Conservation (phyloP, 2,329 filamentous ascomycete species). For the Setomelanomma holmii region DNA sequence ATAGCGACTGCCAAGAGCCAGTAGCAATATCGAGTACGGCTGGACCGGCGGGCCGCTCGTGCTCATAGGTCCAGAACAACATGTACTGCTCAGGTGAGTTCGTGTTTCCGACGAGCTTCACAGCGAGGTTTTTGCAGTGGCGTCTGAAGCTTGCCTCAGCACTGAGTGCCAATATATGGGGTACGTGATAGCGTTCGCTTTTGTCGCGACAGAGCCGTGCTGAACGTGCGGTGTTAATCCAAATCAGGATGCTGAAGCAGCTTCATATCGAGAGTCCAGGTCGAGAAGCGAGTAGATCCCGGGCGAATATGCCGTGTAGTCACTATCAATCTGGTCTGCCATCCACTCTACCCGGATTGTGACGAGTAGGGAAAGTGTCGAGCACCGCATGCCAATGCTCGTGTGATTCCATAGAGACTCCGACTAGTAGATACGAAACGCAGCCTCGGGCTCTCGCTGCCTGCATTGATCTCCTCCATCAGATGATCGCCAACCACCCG, state of each 20-base stretch:
- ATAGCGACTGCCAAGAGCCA: conserved; percentile 38
- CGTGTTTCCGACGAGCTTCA: conserved; percentile 28
- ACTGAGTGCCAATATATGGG: conserved; percentile 22
- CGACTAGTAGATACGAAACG: conserved; percentile 11
- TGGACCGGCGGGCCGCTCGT: conserved; percentile 40
- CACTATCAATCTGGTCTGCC: conserved; percentile 15
- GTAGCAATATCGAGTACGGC: conserved; percentile 44
- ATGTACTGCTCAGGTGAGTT: conserved; percentile 36
- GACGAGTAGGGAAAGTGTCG: background rate
- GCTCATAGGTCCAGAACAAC: conserved; percentile 34
- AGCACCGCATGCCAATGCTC: background rate
- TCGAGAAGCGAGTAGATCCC: conserved; percentile 15
- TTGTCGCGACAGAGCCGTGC: conserved; percentile 13
- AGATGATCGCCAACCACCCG: conserved; percentile 16
- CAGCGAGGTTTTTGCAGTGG: conserved; percentile 4
- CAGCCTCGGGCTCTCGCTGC: background rate
- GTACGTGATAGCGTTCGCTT: conserved; percentile 16
- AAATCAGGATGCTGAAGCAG: conserved; percentile 13
- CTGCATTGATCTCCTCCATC: conserved; percentile 10
- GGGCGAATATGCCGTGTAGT: conserved; percentile 14
- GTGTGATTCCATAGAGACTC: conserved; percentile 5
- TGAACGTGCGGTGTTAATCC: conserved; percentile 11
- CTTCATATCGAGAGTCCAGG: conserved; percentile 24
- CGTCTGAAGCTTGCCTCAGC: conserved; percentile 17
- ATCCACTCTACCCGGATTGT: conserved; percentile 16